Evolutionary conservation across 768 basidiomycete genomes (phyloP).

Genomic region (Mrakia hoshinonis): DNA sequence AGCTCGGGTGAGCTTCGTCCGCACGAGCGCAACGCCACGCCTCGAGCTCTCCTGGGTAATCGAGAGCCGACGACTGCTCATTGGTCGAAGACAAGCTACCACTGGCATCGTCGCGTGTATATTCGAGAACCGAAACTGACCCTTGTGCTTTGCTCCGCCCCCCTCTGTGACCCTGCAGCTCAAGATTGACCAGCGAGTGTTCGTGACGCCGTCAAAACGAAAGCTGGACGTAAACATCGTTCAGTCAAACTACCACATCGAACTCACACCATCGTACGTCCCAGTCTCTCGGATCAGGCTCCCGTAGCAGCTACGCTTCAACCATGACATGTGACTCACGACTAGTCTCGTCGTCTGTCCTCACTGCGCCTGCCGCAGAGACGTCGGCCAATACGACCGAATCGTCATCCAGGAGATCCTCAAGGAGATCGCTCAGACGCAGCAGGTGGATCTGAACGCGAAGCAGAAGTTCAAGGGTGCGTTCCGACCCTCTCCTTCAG

Average conservation of each 20-base stretch:
- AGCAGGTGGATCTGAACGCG: constrained; percentile 91
- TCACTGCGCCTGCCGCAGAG: constrained; percentile 48
- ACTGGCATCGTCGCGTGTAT: background rate
- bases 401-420: constrained; percentile 92
- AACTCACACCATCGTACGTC: constrained; percentile 85
- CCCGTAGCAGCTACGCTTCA: background rate
- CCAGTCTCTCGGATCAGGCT: background rate
- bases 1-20: background rate
- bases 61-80: background rate
- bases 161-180: constrained; percentile 49
- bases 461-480: constrained; percentile 94
- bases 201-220: constrained; percentile 83
- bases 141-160: background rate
- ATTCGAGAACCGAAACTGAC: background rate
- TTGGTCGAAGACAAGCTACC: too few relatives aligned
- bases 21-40: background rate
- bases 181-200: constrained; percentile 94
- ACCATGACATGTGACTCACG: background rate
- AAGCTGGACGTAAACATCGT: constrained; percentile 95
- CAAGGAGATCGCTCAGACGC: constrained; percentile 97
- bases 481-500: constrained; percentile 24
- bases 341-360: background rate
- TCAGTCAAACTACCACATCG: constrained; percentile 94
- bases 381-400: constrained; percentile 90
- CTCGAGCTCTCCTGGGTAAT: background rate